Percentiles rank a stretch among this genome's conserved stretches.
Evolutionary conservation across 805 yeast genomes (phyloP).

Genomic region (Monosporozyma servazzii): DNA sequence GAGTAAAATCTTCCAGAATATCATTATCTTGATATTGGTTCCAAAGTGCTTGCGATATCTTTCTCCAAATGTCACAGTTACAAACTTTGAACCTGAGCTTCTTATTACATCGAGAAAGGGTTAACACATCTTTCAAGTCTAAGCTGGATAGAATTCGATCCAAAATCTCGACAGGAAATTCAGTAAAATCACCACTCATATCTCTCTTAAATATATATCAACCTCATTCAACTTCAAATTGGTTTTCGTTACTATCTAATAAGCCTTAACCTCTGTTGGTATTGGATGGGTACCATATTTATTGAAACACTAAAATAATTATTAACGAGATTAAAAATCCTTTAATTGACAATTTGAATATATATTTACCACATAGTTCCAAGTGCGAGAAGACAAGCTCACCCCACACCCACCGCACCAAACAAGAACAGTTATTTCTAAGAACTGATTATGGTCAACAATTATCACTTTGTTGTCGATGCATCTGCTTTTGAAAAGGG

Average conservation of each 20-base stretch:
- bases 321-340: neutral
- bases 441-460: conserved; percentile 1
- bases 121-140: neutral
- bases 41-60: neutral
- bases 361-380: neutral
- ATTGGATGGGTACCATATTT: no score
- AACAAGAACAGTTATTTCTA: neutral
- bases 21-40: neutral
- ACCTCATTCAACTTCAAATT: neutral
- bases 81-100: neutral
- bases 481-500: conserved; percentile 63
- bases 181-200: neutral
- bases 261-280: neutral
- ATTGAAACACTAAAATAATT: neutral
- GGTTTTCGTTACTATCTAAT: neutral
- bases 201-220: neutral
- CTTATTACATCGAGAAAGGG: neutral
- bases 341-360: neutral
- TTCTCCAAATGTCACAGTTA: neutral
- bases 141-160: neutral
- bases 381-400: neutral
- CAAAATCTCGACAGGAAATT: neutral
- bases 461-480: conserved; percentile 45
- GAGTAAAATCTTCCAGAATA: neutral
- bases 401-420: neutral